Conservation (phyloP, 306 rosid genomes). For the Prunus persica region Prunus_persica_NCBIv2 NC_034013.1:1448001-1448500, state of each 20-base stretch:
- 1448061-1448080: constrained; percentile 97
- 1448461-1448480: too few species aligned
- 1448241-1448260: background rate
- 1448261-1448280: too few species aligned
- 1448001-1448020: constrained; percentile 77
- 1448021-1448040: constrained; percentile 71
- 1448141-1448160: constrained; percentile 70
- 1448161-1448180: constrained; percentile 75
- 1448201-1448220: background rate
- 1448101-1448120: constrained; percentile 92
- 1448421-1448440: too few species aligned
- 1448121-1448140: constrained; percentile 85
- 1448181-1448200: background rate
- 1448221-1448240: background rate
- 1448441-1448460: too few species aligned
- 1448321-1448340: too few species aligned
- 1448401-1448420: too few species aligned
- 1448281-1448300: too few species aligned
- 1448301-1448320: too few species aligned
- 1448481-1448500: too few species aligned
- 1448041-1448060: constrained; percentile 81
- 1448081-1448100: constrained; percentile 86
- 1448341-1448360: too few species aligned
- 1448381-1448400: too few species aligned
- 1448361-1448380: too few species aligned